Evolutionary conservation across 148 eudicot species (phyloP), one percentile per base, ranked within the genome.

Genomic region (Bassia scoparia): DNA sequence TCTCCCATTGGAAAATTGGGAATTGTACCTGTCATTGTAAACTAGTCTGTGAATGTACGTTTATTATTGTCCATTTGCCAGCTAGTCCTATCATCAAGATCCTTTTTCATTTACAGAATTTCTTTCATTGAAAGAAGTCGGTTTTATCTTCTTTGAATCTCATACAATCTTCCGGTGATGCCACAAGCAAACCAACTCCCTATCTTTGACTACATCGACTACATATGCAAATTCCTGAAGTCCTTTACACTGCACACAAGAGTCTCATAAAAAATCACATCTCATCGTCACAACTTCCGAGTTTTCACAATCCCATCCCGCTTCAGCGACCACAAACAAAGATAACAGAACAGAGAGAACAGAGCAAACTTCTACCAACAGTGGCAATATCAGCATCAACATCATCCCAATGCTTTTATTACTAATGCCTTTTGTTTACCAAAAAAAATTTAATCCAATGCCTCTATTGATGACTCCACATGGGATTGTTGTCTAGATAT

Each of bases 161-260:
- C 86, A 89, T 13, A 90, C 92, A n/a, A 53, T 92, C 99, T 33
- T 95, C 99, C 0, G 89, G 92, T 68, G 97, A 95, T 56, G 99
- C 96, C 81, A 95, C 99, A 31, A 92, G 88, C 16, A 92, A 97
- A 77, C 85, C 88, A 21, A 90, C 82, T 44, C 99, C 99, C 77
- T 87, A 73, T 85, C 86, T 81, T 95, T 95, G 18, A 95, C 94
- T 11, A 82, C 84, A 71, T 92, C 94, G 44, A 95, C 74, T 26
- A 83, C 88, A 29, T 85, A 88, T 9, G 87, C 94, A 78, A 95
- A 95, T 78, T 95, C 94, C 86, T 90, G 86, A 95, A 95, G 81
- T 95, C 92, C 52, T 68, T 78, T 80, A 95, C 77, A 58, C 99
- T 95, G 83, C 76, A 70, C 59, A 64, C 9, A 24, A 0, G 38